Evolutionary conservation across 768 basidiomycete species (phyloP).

Genomic region (Asterophora lycoperdoides): DNA sequence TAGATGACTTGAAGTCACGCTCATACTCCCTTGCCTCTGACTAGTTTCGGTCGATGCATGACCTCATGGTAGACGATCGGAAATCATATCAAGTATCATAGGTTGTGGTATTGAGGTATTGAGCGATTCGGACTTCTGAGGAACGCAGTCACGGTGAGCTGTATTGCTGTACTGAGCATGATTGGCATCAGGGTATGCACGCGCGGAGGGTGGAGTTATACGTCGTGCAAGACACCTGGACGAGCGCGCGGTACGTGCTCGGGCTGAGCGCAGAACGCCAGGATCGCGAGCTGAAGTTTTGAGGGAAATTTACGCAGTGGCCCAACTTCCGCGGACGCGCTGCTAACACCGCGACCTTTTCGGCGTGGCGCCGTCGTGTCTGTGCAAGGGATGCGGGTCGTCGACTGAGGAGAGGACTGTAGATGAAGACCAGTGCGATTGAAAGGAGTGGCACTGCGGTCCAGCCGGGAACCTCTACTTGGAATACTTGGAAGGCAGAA

Average conservation of each 20-base stretch:
- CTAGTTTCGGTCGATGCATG: too few relatives aligned
- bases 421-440: conserved; percentile 13
- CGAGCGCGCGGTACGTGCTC: conserved; percentile 28
- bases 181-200: conserved; percentile 33
- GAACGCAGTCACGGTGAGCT: conserved; percentile 27
- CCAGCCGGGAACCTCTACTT: conserved; percentile 14
- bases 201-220: conserved; percentile 28
- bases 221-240: conserved; percentile 28
- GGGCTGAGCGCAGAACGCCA: conserved; percentile 26
- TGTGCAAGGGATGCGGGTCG: conserved; percentile 13
- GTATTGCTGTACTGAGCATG: conserved; percentile 27
- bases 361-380: conserved; percentile 17
- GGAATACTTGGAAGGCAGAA: conserved; percentile 8
- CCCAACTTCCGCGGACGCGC: conserved; percentile 13
- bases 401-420: conserved; percentile 11
- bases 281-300: conserved; percentile 28
- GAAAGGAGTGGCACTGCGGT: conserved; percentile 12
- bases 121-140: too few relatives aligned
- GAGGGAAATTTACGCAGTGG: conserved; percentile 23
- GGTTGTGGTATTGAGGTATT: too few relatives aligned
- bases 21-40: too few relatives aligned
- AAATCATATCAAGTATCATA: too few relatives aligned
- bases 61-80: too few relatives aligned
- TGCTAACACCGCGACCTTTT: conserved; percentile 19
- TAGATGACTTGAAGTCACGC: too few relatives aligned